Percentiles rank a stretch among this genome's conserved stretches.
Conservation (phyloP, 2,329 filamentous ascomycete genomes). For the Aphanocladium album region DNA sequence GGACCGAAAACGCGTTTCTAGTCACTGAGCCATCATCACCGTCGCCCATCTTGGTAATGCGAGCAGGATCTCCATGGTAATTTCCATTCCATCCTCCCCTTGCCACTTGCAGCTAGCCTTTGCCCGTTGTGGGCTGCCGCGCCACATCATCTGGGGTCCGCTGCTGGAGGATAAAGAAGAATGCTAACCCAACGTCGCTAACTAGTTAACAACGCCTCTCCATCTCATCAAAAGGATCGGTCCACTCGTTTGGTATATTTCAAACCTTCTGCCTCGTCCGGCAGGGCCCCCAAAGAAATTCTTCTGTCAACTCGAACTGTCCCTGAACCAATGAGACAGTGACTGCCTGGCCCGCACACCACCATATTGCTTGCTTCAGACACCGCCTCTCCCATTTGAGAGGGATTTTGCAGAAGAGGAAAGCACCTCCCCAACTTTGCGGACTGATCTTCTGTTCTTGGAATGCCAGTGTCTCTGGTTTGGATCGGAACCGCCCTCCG, state of each 20-base stretch:
- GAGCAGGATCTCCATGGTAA: conserved; percentile 12
- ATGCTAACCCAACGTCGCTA: conserved; percentile 11
- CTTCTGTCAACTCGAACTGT: neutral
- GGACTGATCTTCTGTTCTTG: conserved; percentile 26
- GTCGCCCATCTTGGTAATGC: conserved; percentile 6
- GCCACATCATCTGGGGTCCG: neutral
- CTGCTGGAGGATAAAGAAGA: conserved; percentile 6
- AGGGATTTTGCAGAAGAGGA: conserved; percentile 12
- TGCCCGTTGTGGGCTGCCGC: neutral
- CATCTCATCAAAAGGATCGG: neutral
- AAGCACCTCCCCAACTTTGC: conserved; percentile 3
- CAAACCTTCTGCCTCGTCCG: neutral
- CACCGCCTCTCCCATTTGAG: conserved; percentile 13
- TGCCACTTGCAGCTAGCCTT: conserved; percentile 10
- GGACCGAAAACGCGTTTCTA: neutral
- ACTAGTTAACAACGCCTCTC: neutral
- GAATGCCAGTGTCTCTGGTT: conserved; percentile 34
- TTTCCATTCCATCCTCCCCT: conserved; percentile 15
- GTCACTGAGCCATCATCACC: neutral
- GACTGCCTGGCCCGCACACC: conserved; percentile 9
- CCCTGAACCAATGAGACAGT: conserved; percentile 10
- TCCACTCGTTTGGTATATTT: neutral
- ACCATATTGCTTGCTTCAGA: conserved; percentile 9
- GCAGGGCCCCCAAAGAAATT: conserved; percentile 1
- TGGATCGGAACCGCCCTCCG: conserved; percentile 31